These are phyloP conservation scores for Aspergillus spinulosporus DNA, from an alignment of 2,329 filamentous ascomycete genomes.

Conservation along the genomic window DNA sequence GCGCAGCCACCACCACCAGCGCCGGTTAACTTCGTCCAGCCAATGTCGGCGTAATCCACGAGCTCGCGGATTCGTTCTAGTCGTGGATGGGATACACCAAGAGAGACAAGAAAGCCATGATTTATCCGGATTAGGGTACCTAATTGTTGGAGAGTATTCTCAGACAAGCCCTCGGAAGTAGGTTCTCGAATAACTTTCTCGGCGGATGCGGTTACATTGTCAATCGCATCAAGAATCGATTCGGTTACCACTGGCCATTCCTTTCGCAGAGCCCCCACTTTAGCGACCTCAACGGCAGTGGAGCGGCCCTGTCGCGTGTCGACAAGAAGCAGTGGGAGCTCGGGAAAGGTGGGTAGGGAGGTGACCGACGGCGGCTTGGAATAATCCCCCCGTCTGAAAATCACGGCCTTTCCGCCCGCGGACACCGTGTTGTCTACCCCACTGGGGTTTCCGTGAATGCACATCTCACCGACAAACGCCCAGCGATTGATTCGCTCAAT, in stretches of 20 bases:
- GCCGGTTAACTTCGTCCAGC: constrained; percentile 96
- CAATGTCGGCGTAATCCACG: constrained; percentile 82
- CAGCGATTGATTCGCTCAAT: constrained; percentile 95
- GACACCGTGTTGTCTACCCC: constrained; percentile 97
- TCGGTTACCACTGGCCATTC: constrained; percentile 75
- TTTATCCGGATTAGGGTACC: constrained; percentile 92
- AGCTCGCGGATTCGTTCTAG: constrained; percentile 89
- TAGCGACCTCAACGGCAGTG: constrained; percentile 80
- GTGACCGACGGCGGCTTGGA: constrained; percentile 72
- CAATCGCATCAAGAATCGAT: constrained; percentile 80
- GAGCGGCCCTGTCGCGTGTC: constrained; percentile 87
- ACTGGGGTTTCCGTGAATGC: constrained; percentile 94
- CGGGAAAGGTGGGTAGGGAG: constrained; percentile 82
- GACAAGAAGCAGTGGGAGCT: constrained; percentile 84
- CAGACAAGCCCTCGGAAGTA: constrained; percentile 66
- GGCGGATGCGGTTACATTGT: constrained; percentile 60
- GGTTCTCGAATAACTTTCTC: constrained; percentile 58
- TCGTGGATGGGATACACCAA: constrained; percentile 92
- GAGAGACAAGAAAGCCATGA: constrained; percentile 83
- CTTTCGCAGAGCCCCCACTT: constrained; percentile 72
- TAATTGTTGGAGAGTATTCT: constrained; percentile 67
- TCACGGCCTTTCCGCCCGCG: constrained; percentile 87
- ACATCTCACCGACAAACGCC: constrained; percentile 96
- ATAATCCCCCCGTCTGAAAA: constrained; percentile 82
- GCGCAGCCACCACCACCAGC: constrained; percentile 95